Evolutionary conservation across 768 basidiomycete species (phyloP).

Genomic region (Hebeloma cylindrosporum): DNA sequence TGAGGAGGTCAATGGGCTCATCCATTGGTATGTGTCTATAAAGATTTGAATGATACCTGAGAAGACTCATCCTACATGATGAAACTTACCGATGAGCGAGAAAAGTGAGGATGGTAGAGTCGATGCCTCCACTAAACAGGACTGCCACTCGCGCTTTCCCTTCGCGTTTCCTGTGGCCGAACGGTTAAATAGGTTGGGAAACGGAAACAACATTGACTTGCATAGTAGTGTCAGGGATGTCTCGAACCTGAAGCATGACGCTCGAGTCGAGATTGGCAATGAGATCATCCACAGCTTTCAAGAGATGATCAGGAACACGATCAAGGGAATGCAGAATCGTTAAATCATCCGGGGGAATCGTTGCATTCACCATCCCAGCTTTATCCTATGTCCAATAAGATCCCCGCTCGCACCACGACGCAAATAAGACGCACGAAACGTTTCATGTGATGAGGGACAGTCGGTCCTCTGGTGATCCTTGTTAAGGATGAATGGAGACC

Average conservation of each 20-base stretch:
- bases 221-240: slow-evolving; percentile 61
- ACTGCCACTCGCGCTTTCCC: slow-evolving; percentile 68
- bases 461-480: slow-evolving; percentile 2
- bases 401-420: background rate
- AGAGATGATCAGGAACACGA: slow-evolving; percentile 44
- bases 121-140: slow-evolving; percentile 95
- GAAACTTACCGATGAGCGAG: slow-evolving; percentile 68
- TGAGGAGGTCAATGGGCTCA: slow-evolving; percentile 89
- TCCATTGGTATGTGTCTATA: slow-evolving; percentile 65
- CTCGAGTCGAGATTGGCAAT: slow-evolving; percentile 60
- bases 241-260: slow-evolving; percentile 62
- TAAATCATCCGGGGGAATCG: slow-evolving; percentile 44
- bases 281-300: slow-evolving; percentile 46
- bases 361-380: slow-evolving; percentile 45
- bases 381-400: slow-evolving; percentile 36
- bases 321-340: slow-evolving; percentile 38
- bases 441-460: background rate
- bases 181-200: too few species aligned
- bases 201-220: slow-evolving; percentile 27
- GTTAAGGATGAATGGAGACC: slow-evolving; percentile 4
- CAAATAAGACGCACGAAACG: slow-evolving; percentile 30
- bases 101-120: slow-evolving; percentile 81
- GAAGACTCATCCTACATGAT: background rate
- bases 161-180: slow-evolving; percentile 21
- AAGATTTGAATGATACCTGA: slow-evolving; percentile 4